phyloP scores from a whole-genome alignment of 306 rosid genomes.

The Castanea crenata region DNA sequence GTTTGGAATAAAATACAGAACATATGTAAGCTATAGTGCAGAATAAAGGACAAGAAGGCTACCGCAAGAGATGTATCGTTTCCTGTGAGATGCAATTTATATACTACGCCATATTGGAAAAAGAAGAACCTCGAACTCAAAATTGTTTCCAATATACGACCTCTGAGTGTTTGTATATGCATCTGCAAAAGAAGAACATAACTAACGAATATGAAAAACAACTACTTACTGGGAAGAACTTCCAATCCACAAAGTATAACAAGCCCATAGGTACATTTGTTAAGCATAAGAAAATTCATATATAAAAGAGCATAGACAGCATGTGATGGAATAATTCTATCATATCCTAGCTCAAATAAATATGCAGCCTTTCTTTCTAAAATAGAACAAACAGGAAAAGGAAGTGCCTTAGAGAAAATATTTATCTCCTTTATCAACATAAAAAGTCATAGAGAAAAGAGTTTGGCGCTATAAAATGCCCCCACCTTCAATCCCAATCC shows the following conservation, averaged over 20 bases:
- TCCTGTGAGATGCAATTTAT: constrained; percentile 80
- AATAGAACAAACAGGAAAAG: not conserved
- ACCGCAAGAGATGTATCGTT: constrained; percentile 81
- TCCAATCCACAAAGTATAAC: not conserved
- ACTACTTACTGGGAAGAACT: constrained; percentile 6
- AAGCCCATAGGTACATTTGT: not conserved
- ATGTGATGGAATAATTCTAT: not conserved
- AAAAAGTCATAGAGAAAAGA: not conserved
- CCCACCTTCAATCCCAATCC: not conserved
- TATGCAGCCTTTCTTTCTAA: not conserved
- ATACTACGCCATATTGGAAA: constrained; percentile 89
- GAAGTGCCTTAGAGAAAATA: not conserved
- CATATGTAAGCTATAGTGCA: constrained; percentile 1
- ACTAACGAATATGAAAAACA: constrained; percentile 9
- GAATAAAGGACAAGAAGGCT: constrained; percentile 26
- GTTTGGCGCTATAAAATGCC: not conserved
- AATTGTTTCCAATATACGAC: constrained; percentile 89
- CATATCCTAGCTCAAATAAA: not conserved
- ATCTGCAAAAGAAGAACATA: constrained; percentile 41
- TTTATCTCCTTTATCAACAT: not conserved
- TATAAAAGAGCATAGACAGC: not conserved
- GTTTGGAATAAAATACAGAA: not conserved
- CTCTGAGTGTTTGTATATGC: constrained; percentile 85
- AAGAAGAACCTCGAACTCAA: constrained; percentile 73
- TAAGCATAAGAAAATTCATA: not conserved